Percentiles rank a stretch among this genome's conserved stretches.
Evolutionary conservation across 179 eudicot genomes (phyloP).

Genomic region (Actinidia arguta): DNA sequence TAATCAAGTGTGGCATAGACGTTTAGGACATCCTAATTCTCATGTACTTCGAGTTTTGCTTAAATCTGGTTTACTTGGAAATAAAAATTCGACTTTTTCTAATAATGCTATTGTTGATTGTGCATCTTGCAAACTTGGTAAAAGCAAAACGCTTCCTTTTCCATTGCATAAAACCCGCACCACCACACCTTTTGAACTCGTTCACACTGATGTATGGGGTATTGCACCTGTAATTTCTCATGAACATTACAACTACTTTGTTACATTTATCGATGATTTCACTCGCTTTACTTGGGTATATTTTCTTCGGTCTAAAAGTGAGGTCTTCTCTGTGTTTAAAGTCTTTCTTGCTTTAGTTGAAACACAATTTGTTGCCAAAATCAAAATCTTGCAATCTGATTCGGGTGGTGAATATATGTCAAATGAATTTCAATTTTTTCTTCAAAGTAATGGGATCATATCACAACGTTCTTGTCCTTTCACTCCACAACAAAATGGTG

Average conservation of each 20-base stretch:
- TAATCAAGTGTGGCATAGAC: too few species aligned
- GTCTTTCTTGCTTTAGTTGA: background rate
- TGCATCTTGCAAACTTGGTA: slow-evolving; percentile 7
- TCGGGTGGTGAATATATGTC: too few species aligned
- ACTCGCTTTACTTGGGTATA: background rate
- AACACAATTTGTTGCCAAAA: slow-evolving; percentile 2
- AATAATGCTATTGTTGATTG: background rate
- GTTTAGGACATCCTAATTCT: too few species aligned
- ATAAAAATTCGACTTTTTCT: background rate
- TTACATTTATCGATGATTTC: slow-evolving; percentile 1
- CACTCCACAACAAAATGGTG: too few species aligned
- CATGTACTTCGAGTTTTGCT: background rate
- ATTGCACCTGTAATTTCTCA: slow-evolving; percentile 1
- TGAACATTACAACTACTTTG: background rate
- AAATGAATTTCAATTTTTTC: slow-evolving; percentile 1
- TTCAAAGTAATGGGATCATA: background rate
- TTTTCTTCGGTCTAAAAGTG: background rate
- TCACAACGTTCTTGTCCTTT: background rate
- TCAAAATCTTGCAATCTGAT: too few species aligned
- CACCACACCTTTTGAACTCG: background rate
- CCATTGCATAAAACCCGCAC: background rate
- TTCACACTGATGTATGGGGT: slow-evolving; percentile 14
- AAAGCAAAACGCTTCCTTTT: slow-evolving; percentile 16
- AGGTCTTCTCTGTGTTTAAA: background rate
- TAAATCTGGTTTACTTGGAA: slow-evolving; percentile 1